Evolutionary conservation across 1,139 yeast genomes (phyloP).

Genomic region (Ogataea hybrid): DNA sequence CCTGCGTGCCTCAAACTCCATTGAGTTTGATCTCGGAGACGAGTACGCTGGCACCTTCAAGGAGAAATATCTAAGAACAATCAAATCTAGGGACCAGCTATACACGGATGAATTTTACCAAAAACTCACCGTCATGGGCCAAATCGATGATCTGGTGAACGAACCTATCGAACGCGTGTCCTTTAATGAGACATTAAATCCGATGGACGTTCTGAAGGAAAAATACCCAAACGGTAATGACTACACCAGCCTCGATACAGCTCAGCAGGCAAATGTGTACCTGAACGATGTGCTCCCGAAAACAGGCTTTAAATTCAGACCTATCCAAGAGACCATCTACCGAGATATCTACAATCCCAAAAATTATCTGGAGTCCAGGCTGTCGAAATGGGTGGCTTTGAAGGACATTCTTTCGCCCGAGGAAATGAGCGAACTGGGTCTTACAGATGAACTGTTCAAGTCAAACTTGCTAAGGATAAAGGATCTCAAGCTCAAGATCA

Average conservation of each 20-base stretch:
- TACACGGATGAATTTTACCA: constrained; percentile 27
- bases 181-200: constrained; percentile 23
- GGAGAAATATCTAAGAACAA: constrained; percentile 26
- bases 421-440: constrained; percentile 22
- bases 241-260: constrained; percentile 14
- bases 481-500: constrained; percentile 23
- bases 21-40: constrained; percentile 21
- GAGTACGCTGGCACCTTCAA: constrained; percentile 29
- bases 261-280: constrained; percentile 22
- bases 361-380: constrained; percentile 25
- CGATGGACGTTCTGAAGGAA: constrained; percentile 19
- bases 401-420: constrained; percentile 22
- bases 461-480: constrained; percentile 19
- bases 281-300: constrained; percentile 19
- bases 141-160: constrained; percentile 28
- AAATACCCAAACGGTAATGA: constrained; percentile 17
- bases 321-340: constrained; percentile 28
- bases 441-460: constrained; percentile 26
- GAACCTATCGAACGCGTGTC: constrained; percentile 26
- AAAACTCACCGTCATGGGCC: constrained; percentile 26
- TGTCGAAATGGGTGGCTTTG: constrained; percentile 28
- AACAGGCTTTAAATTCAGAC: constrained; percentile 24
- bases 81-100: constrained; percentile 21
- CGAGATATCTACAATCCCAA: constrained; percentile 29
- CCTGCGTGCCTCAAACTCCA: constrained; percentile 3